These are phyloP conservation scores for Rhizophora mangle DNA, from an alignment of 345 rosid genomes.

Conservation along the genomic window DNA sequence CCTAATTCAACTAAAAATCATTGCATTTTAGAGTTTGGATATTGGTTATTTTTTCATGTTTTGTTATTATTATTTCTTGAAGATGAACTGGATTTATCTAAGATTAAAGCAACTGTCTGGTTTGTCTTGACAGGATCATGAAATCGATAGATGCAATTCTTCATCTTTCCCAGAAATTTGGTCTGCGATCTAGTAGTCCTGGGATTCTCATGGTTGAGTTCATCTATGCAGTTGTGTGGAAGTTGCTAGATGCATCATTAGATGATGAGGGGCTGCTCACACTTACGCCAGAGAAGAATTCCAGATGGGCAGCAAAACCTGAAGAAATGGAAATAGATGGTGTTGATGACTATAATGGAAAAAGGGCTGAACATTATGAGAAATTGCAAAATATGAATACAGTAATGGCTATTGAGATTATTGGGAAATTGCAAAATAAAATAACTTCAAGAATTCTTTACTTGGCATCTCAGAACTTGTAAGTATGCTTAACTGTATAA, in stretches of 20 bases:
- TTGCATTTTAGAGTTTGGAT: conserved; percentile 3
- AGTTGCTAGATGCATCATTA: conserved; percentile 85
- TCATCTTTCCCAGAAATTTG: conserved; percentile 75
- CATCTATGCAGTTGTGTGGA: conserved; percentile 74
- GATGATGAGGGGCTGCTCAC: conserved; percentile 90
- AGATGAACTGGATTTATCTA: background rate
- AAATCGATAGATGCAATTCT: conserved; percentile 65
- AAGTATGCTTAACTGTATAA: conserved; percentile 3
- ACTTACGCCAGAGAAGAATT: conserved; percentile 50
- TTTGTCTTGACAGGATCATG: conserved; percentile 60
- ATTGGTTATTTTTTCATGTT: background rate
- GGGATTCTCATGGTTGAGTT: conserved; percentile 70
- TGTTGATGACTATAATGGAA: conserved; percentile 40
- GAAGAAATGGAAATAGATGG: conserved; percentile 68
- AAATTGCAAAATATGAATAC: conserved; percentile 60
- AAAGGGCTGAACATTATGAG: conserved; percentile 49
- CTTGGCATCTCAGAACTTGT: conserved; percentile 78
- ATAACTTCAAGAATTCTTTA: conserved; percentile 70
- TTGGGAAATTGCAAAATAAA: conserved; percentile 65
- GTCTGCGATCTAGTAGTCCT: conserved; percentile 52
- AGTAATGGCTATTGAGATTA: conserved; percentile 68
- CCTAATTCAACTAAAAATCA: background rate
- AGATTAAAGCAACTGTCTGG: background rate
- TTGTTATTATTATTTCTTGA: background rate
- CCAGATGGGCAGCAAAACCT: conserved; percentile 56